Base-by-base conservation (phyloP, 345 rosid genomes). In the Arabidopsis suecica region DNA sequence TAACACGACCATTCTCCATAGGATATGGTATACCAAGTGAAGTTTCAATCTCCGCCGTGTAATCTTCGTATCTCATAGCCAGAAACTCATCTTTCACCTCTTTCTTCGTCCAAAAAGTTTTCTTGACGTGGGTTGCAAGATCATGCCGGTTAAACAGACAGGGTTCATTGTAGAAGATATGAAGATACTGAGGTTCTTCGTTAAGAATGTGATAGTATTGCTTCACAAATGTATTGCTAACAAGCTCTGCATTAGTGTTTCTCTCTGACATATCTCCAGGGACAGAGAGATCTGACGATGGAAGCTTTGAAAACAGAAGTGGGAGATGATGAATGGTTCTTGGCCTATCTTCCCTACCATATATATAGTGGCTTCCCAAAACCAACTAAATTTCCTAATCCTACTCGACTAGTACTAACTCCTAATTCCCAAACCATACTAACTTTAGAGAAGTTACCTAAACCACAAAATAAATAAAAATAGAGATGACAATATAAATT, bases 31-130 rank as follows among this genome's bases (percentile, higher is more conserved):
- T 14, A 60, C 50, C 75, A 60, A 71, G 28, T 23, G 68, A 71
- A 49, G 13, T 36, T 25, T 71, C 75, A 37, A 71, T 36, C 59
- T 71, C 49, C 6, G 68, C 75, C 38, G 50, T 49, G 68, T 48
- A 60, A 49, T 60, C 68, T 60, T 71, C 60, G 3, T 48, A 37
- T n/a, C 49, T 25, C 40, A n/a, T 9, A 48, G 68, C 75, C 49
- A n/a, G 40, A 71, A 71, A 60, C 68, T 71, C 75, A 36, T 71
- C 68, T 49, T 37, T 60, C 32, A 71, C 68, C 9, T 71, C 75
- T 49, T 60, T 13, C 68, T 12, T 71, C 1, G 8, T 48, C 68
- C 75, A 48, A 36, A 71, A 9, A 6, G 60, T 37, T 60, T 71
- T 71, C 68, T 28, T 30, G 50, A 71, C 37, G 6, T 28, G 59